phyloP scores from a whole-genome alignment of 305 asterid genomes.

The Solanum hybrid region DNA sequence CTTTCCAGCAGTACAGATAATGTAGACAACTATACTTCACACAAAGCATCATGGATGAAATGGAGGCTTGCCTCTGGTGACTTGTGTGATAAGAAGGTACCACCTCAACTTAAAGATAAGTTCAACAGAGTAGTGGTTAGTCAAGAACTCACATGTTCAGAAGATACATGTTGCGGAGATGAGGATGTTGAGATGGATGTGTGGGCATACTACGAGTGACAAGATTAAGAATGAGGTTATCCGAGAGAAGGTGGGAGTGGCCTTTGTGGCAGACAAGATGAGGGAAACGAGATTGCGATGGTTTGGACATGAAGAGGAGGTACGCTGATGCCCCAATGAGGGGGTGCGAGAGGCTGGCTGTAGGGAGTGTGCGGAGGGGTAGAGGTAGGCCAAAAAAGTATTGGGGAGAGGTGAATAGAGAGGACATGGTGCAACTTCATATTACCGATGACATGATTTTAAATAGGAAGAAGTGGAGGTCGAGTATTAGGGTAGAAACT shows the following conservation, averaged over 20 bases:
- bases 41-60: not conserved
- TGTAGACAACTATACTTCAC: not conserved
- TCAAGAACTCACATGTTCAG: not conserved
- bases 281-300: not conserved
- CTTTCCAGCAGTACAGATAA: not conserved
- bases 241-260: not conserved
- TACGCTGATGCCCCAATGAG: not conserved
- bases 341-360: not conserved
- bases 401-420: not conserved
- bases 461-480: not conserved
- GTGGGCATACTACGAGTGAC: not conserved
- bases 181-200: not conserved
- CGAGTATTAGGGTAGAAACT: not conserved
- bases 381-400: not conserved
- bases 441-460: not conserved
- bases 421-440: not conserved
- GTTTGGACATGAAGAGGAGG: not conserved
- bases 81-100: not conserved
- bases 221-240: not conserved
- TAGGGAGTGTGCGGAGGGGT: not conserved
- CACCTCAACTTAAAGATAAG: not conserved
- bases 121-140: not conserved
- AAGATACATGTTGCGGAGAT: not conserved
- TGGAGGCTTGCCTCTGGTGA: not conserved
- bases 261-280: not conserved